Evolutionary conservation across 1,284 basidiomycete genomes (phyloP).

Genomic region (Grifola frondosa): DNA sequence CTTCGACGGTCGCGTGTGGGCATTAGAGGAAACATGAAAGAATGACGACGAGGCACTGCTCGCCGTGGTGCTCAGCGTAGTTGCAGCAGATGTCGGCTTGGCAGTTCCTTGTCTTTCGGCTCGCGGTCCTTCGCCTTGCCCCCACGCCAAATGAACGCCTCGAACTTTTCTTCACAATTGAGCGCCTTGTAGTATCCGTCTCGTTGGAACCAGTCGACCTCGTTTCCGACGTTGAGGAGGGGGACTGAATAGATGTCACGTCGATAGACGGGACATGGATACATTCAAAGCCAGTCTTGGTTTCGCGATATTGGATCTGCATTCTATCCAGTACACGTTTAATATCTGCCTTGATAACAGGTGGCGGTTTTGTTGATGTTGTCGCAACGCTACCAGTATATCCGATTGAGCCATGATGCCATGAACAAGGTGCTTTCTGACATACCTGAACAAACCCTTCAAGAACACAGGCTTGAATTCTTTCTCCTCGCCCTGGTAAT

Average conservation of each 20-base stretch:
- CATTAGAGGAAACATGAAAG: constrained; percentile 67
- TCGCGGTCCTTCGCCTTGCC: constrained; percentile 41
- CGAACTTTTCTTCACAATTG: constrained; percentile 70
- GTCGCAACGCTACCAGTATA: constrained; percentile 74
- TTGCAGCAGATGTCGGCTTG: constrained; percentile 51
- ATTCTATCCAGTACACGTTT: constrained; percentile 87
- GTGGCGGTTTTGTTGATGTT: constrained; percentile 87
- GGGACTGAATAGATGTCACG: constrained; percentile 63
- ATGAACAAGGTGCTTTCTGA: constrained; percentile 13
- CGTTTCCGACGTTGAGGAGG: constrained; percentile 38
- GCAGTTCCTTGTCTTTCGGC: constrained; percentile 43
- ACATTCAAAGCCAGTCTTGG: constrained; percentile 92
- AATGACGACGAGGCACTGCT: constrained; percentile 79
- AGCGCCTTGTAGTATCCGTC: constrained; percentile 48
- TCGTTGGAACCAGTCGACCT: constrained; percentile 54
- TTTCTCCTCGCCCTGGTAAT: constrained; percentile 47
- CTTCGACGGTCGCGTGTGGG: constrained; percentile 40
- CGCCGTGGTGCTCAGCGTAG: constrained; percentile 55
- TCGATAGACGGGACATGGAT: constrained; percentile 94
- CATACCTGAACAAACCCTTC: constrained; percentile 85
- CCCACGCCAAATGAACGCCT: constrained; percentile 68
- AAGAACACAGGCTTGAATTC: constrained; percentile 88
- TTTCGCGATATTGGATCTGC: constrained; percentile 92
- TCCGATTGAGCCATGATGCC: constrained; percentile 5
- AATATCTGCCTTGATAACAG: constrained; percentile 82